A percentile compares a stretch with the other conserved stretches of the same genome.
Evolutionary conservation across 2,329 filamentous ascomycete genomes (phyloP).

Genomic region (Periconia digitata): DNA sequence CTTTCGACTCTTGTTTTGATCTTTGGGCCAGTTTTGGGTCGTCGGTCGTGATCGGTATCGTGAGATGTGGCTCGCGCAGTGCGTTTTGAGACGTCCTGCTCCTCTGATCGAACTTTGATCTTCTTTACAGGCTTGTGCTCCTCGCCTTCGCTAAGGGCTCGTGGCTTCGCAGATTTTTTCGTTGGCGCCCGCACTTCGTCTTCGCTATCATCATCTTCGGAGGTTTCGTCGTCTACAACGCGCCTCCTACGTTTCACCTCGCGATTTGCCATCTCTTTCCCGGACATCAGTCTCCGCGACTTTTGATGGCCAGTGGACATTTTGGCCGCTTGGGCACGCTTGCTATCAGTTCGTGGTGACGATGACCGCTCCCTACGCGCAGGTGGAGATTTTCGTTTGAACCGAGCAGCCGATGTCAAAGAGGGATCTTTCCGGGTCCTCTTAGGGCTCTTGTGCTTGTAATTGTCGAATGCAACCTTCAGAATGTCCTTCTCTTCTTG

Average conservation of each 20-base stretch:
- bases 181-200: conserved; percentile 40
- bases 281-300: conserved; percentile 37
- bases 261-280: conserved; percentile 37
- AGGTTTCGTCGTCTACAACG: conserved; percentile 37
- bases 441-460: conserved; percentile 37
- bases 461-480: conserved; percentile 72
- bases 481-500: conserved; percentile 82
- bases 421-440: conserved; percentile 38
- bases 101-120: conserved; percentile 32
- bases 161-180: conserved; percentile 32
- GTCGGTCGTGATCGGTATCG: conserved; percentile 34
- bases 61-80: conserved; percentile 25
- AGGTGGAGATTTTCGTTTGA: conserved; percentile 36
- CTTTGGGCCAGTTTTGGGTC: conserved; percentile 25
- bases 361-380: conserved; percentile 34
- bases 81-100: conserved; percentile 31
- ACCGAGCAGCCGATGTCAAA: conserved; percentile 23
- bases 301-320: conserved; percentile 30
- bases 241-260: conserved; percentile 35
- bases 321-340: conserved; percentile 28
- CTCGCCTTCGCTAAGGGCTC: conserved; percentile 39
- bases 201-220: conserved; percentile 40
- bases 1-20: conserved; percentile 29
- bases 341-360: conserved; percentile 34
- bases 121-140: conserved; percentile 37